These are phyloP conservation scores for Thalassiosira mediterranea DNA, from an alignment of 352 stramenopile genomes.

Conservation along the genomic window DNA sequence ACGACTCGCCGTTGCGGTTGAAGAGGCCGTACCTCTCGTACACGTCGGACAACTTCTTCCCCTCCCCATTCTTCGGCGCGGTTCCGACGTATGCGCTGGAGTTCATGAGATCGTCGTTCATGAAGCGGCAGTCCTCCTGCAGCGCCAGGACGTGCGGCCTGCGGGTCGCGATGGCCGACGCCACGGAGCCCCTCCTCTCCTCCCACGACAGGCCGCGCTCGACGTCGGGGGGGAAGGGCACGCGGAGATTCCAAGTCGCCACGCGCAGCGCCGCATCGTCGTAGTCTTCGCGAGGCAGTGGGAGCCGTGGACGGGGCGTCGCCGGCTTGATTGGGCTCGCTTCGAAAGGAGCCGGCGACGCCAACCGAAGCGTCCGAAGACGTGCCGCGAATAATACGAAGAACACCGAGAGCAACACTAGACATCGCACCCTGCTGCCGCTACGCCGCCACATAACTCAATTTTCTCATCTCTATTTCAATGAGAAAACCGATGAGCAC, in stretches of 20 bases:
- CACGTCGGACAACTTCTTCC: constrained; percentile 1
- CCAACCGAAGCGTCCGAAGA: no score
- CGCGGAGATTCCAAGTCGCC: constrained; percentile 14
- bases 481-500: no score
- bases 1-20: constrained; percentile 14
- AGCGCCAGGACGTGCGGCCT: constrained; percentile 3
- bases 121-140: constrained; percentile 16
- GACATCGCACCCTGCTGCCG: no score
- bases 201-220: constrained; percentile 8
- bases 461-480: no score
- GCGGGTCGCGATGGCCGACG: neutral
- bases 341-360: no score
- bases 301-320: no score
- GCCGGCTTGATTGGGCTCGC: no score
- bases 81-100: neutral
- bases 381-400: no score
- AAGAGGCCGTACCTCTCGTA: constrained; percentile 19
- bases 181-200: constrained; percentile 1
- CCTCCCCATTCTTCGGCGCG: no score
- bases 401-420: no score
- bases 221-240: constrained; percentile 16
- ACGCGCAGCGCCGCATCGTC: neutral
- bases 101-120: constrained; percentile 14
- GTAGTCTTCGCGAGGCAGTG: neutral
- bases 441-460: no score